phyloP scores from a whole-genome alignment of 495 filamentous ascomycete species.

The Wilcoxina mikolae region DNA sequence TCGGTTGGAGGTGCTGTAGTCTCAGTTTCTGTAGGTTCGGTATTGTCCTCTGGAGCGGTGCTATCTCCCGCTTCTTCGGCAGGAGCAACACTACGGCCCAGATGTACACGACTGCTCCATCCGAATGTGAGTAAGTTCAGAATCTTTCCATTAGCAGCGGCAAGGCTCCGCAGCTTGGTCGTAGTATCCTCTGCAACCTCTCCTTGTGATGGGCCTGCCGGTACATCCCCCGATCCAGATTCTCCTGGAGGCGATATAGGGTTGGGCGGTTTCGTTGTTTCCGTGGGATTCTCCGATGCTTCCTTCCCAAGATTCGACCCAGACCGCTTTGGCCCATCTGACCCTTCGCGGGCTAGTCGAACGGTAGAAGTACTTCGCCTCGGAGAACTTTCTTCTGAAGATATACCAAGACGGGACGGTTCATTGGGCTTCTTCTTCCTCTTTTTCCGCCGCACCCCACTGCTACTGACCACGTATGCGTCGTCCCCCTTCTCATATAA shows the following conservation, averaged over 20 bases:
- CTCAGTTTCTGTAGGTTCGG: not conserved
- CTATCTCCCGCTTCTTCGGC: not conserved
- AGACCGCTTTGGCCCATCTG: constrained; percentile 5
- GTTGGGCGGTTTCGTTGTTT: not conserved
- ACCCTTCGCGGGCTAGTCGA: constrained; percentile 4
- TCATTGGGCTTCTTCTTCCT: constrained; percentile 8
- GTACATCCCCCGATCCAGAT: not conserved
- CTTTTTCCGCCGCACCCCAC: constrained; percentile 9
- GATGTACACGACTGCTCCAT: constrained; percentile 14
- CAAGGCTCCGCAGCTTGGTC: not conserved
- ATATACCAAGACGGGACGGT: not conserved
- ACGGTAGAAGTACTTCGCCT: constrained; percentile 6
- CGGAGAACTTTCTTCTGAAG: constrained; percentile 8
- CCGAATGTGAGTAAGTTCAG: constrained; percentile 27
- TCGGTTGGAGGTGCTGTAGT: not conserved
- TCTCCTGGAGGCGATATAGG: not conserved
- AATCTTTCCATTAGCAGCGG: constrained; percentile 14
- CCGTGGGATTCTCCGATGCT: not conserved
- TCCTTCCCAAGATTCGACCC: not conserved
- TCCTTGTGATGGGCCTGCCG: not conserved
- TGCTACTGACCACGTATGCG: not conserved
- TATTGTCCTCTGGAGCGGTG: not conserved
- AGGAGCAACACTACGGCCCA: not conserved
- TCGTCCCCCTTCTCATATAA: constrained; percentile 24
- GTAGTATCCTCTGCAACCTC: not conserved